Conservation (phyloP, 306 rosid species). For the Bauhinia variegata region DNA sequence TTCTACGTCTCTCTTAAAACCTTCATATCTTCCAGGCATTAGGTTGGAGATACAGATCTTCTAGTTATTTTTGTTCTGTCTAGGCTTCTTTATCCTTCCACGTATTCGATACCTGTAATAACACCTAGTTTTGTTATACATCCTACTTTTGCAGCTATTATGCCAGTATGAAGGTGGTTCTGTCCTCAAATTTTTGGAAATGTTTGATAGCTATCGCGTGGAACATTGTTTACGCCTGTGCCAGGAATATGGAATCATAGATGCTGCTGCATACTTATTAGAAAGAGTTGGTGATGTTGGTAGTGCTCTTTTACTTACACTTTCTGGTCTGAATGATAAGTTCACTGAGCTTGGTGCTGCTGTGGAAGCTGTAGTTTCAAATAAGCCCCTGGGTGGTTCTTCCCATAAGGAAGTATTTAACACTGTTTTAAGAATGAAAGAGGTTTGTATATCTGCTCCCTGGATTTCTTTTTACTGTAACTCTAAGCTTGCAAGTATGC, state of each 20-base stretch:
- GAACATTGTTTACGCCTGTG: slow-evolving; percentile 89
- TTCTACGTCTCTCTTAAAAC: slow-evolving; percentile 8
- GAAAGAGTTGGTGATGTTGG: slow-evolving; percentile 98
- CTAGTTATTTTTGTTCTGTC: slow-evolving; percentile 3
- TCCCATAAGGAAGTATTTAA: slow-evolving; percentile 46
- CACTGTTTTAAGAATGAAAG: slow-evolving; percentile 52
- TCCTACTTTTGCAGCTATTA: slow-evolving; percentile 66
- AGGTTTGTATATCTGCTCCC: slow-evolving; percentile 60
- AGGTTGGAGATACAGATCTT: slow-evolving; percentile 27
- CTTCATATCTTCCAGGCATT: slow-evolving; percentile 21
- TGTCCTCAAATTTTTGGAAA: slow-evolving; percentile 91
- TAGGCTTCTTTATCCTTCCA: slow-evolving; percentile 22
- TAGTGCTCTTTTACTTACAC: slow-evolving; percentile 83
- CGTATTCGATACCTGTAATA: slow-evolving; percentile 8
- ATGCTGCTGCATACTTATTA: slow-evolving; percentile 91
- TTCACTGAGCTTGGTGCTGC: slow-evolving; percentile 80
- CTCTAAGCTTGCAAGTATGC: slow-evolving; percentile 28
- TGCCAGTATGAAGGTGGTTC: slow-evolving; percentile 84
- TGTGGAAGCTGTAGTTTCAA: slow-evolving; percentile 58
- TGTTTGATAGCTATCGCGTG: slow-evolving; percentile 90
- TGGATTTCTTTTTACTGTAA: slow-evolving; percentile 30
- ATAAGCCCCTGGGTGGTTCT: slow-evolving; percentile 46
- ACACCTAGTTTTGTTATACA: slow-evolving; percentile 25
- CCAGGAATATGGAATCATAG: slow-evolving; percentile 78
- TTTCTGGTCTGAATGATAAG: slow-evolving; percentile 76